Base-by-base conservation (phyloP, 140 eudicot species). In the Bidens hawaiensis region DNA sequence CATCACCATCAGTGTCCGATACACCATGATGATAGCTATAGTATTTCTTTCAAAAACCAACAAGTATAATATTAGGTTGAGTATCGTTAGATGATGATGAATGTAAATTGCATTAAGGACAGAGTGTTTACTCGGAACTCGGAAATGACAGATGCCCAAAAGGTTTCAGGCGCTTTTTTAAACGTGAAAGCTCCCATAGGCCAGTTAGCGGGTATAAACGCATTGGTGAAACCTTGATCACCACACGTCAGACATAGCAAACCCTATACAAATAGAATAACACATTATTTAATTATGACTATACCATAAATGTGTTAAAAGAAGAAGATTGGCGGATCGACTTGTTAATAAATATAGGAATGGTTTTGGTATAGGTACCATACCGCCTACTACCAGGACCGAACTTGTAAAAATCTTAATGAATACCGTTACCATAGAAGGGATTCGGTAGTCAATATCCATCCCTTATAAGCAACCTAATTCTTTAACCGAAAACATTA, bases 161-260 rank as follows among this genome's bases (percentile, higher is more conserved):
- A 65, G 36, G 2, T 10, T 10, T 6, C 12, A 33, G 71, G 61
- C 11, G 71, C 71, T 2, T 21, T 9, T 6, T 34, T 3, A n/a
- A 65, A 34, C n/a, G 71, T 19, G 25, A 65, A 65, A 13, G 25
- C 43, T 65, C 71, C 71, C 50, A 2, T 25, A 7, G 71, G 71
- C 71, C 71, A 65, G 8, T 51, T 25, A 33, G 60, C 61, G 2
- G 61, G 71, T 5, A 65, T 58, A 46, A 57, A 81, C 4, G 89
- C 83, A 57, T 77, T 80, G 3, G 53, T 25, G 55, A 50, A 71
- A 60, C 96, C 96, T 73, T 51, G 24, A 42, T 60, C 82, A 15
- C 96, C 96, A 70, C 96, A 88, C 12, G 77, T 74, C 57, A 65
- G 78, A 28, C 94, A 88, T 62, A 88, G 55, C 60, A 70, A 65